Evolutionary conservation across 192 early-diverging fungal genomes (phyloP).

Genomic region (Lunasporangiospora selenospora): DNA sequence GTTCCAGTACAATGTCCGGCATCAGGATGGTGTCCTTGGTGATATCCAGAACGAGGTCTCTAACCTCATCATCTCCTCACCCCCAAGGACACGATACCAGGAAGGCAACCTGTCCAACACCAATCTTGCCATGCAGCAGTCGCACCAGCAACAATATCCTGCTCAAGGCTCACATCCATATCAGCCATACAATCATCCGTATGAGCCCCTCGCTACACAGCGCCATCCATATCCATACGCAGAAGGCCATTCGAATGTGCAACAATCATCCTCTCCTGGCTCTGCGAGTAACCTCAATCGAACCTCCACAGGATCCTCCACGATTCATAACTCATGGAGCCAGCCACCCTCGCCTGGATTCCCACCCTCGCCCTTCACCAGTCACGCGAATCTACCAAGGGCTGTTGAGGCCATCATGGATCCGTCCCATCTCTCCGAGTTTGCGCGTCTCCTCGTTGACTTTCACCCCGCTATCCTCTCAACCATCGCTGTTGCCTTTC

Average conservation of each 20-base stretch:
- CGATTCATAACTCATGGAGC: constrained; percentile 40
- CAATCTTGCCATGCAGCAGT: constrained; percentile 4
- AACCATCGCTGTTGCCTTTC: constrained; percentile 42
- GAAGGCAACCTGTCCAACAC: too few relatives aligned
- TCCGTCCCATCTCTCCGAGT: constrained; percentile 17
- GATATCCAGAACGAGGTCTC: constrained; percentile 40
- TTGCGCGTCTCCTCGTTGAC: constrained; percentile 16
- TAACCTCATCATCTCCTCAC: constrained; percentile 42
- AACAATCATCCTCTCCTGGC: constrained; percentile 28
- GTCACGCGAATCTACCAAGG: background rate
- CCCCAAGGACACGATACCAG: constrained; percentile 21
- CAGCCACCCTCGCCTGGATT: constrained; percentile 44
- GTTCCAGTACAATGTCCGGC: constrained; percentile 21
- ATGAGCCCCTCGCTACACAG: constrained; percentile 10
- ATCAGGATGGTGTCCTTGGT: constrained; percentile 1
- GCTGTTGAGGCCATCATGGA: constrained; percentile 1
- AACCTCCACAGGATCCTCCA: constrained; percentile 45
- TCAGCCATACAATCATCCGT: constrained; percentile 13
- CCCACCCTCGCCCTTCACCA: constrained; percentile 13
- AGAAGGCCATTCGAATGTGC: constrained; percentile 30
- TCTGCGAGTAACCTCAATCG: constrained; percentile 30
- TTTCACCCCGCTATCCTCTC: constrained; percentile 39
- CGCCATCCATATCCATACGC: constrained; percentile 18
- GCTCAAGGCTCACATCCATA: background rate
- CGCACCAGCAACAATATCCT: constrained; percentile 5